phyloP scores from a whole-genome alignment of 805 yeast genomes.

The Schwanniomyces pseudopolymorphus region DNA sequence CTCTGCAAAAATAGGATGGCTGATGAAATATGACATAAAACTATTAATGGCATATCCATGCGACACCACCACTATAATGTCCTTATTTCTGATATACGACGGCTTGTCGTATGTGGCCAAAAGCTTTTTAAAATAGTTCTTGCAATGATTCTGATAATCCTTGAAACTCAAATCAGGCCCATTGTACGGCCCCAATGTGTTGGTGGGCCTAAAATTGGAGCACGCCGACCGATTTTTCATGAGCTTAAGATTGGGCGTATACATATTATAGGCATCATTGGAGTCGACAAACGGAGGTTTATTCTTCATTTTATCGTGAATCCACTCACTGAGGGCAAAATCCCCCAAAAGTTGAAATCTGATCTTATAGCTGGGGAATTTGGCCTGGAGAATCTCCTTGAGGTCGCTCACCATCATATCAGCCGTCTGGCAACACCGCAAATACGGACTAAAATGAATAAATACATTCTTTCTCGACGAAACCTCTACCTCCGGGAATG shows the following conservation, averaged over 20 bases:
- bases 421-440: constrained; percentile 45
- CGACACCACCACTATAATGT: constrained; percentile 36
- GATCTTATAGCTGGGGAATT: constrained; percentile 28
- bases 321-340: constrained; percentile 47
- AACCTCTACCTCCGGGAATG: constrained; percentile 15
- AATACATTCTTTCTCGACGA: constrained; percentile 28
- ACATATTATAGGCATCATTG: constrained; percentile 46
- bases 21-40: constrained; percentile 38
- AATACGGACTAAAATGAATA: constrained; percentile 43
- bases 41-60: constrained; percentile 44
- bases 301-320: constrained; percentile 42
- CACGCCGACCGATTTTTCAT: constrained; percentile 31
- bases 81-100: constrained; percentile 26
- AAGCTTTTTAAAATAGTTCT: constrained; percentile 38
- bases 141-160: constrained; percentile 39
- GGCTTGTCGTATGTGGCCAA: constrained; percentile 44
- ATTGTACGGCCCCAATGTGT: constrained; percentile 42
- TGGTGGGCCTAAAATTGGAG: constrained; percentile 43
- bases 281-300: constrained; percentile 44
- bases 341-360: constrained; percentile 42
- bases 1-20: constrained; percentile 45
- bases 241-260: constrained; percentile 40
- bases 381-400: constrained; percentile 17
- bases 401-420: constrained; percentile 35
- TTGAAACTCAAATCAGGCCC: constrained; percentile 40